Percentiles rank a stretch among this genome's conserved stretches.
phyloP scores from a whole-genome alignment of 2,329 filamentous ascomycete genomes.

The Nakataea oryzae region DNA sequence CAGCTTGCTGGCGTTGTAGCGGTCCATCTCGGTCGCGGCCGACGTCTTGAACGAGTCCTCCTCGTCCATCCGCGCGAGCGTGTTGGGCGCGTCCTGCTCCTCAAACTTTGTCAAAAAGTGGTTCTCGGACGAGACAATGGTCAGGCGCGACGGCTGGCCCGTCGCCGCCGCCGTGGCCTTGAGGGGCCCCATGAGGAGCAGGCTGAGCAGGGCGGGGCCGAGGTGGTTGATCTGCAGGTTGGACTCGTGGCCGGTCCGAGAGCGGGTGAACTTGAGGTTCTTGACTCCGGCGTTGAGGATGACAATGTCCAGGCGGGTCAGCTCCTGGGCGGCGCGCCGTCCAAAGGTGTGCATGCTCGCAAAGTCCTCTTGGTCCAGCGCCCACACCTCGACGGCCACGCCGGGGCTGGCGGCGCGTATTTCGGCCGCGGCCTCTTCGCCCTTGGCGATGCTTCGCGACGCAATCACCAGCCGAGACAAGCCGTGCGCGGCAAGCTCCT shows the following conservation, averaged over 20 bases:
- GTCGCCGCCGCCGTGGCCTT: not conserved
- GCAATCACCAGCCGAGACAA: constrained; percentile 18
- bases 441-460: constrained; percentile 17
- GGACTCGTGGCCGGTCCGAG: not conserved
- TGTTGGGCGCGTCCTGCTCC: not conserved
- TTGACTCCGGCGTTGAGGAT: not conserved
- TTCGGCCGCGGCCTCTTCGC: constrained; percentile 22
- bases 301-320: not conserved
- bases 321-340: constrained; percentile 9
- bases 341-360: constrained; percentile 30
- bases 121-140: not conserved
- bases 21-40: not conserved
- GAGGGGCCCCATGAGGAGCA: not conserved
- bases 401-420: constrained; percentile 18
- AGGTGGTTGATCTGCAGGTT: not conserved
- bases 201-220: not conserved
- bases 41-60: not conserved
- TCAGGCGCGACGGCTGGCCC: not conserved
- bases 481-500: constrained; percentile 8
- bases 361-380: constrained; percentile 32
- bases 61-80: not conserved
- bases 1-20: not conserved
- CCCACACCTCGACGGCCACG: constrained; percentile 38
- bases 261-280: not conserved
- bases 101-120: too few relatives aligned